A percentile compares a stretch with the other conserved stretches of the same genome.
Conservation (phyloP, 2,329 filamentous ascomycete genomes). For the Beauveria caledonica region DNA sequence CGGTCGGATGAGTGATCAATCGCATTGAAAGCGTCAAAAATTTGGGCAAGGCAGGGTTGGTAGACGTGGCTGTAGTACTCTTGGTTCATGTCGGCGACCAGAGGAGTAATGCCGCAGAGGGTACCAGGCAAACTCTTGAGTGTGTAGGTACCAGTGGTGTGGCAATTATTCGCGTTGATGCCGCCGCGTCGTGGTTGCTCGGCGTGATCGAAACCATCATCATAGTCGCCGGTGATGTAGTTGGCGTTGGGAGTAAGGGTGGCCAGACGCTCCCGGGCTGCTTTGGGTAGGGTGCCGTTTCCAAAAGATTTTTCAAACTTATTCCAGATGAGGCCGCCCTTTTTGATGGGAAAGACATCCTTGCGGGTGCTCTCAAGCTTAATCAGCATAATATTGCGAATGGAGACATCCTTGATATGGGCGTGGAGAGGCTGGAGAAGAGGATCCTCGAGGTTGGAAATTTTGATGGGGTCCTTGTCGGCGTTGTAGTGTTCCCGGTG, state of each 20-base stretch:
- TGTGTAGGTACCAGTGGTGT: slow-evolving; percentile 35
- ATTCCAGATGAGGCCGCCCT: slow-evolving; percentile 29
- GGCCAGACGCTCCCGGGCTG: slow-evolving; percentile 21
- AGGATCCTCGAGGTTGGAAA: slow-evolving; percentile 30
- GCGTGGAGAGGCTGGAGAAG: slow-evolving; percentile 21
- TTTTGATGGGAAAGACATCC: slow-evolving; percentile 37
- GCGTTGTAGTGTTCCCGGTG: slow-evolving; percentile 25
- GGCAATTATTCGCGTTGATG: slow-evolving; percentile 31
- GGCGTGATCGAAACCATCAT: slow-evolving; percentile 25
- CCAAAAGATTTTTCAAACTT: slow-evolving; percentile 25
- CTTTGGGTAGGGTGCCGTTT: slow-evolving; percentile 24
- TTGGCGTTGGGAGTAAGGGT: slow-evolving; percentile 25
- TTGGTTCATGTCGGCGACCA: slow-evolving; percentile 34
- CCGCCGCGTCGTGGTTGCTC: slow-evolving; percentile 25
- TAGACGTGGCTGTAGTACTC: slow-evolving; percentile 34
- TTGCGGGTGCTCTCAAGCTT: slow-evolving; percentile 37
- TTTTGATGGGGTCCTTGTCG: slow-evolving; percentile 29
- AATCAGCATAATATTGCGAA: slow-evolving; percentile 36
- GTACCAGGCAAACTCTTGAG: slow-evolving; percentile 34
- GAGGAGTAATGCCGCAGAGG: slow-evolving; percentile 33
- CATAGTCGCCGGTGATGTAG: slow-evolving; percentile 27
- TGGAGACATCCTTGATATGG: slow-evolving; percentile 23
- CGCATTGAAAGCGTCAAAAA: slow-evolving; percentile 26
- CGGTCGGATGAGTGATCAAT: slow-evolving; percentile 13
- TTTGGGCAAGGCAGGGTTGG: slow-evolving; percentile 35